phyloP scores from a whole-genome alignment of 495 filamentous ascomycete genomes.

The Aspergillus incahuasiensis region DNA sequence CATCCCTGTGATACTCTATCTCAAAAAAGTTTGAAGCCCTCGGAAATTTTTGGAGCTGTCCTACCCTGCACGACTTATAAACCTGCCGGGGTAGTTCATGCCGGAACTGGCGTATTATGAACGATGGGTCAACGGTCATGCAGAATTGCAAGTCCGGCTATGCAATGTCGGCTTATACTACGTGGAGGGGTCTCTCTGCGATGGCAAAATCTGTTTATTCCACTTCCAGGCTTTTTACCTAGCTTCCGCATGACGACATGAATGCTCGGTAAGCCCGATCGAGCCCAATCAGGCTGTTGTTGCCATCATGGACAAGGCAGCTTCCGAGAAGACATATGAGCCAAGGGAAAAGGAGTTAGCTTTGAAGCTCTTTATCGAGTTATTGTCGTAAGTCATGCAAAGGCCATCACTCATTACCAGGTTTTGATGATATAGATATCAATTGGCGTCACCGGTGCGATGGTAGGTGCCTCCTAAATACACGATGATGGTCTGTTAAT shows the following conservation, averaged over 20 bases:
- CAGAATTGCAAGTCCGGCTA: neutral
- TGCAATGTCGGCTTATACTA: neutral
- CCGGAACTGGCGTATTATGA: neutral
- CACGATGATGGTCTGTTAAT: too few relatives aligned
- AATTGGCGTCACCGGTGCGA: slow-evolving; percentile 96
- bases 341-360: slow-evolving; percentile 9
- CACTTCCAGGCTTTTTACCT: neutral
- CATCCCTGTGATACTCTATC: neutral
- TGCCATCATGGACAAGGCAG: neutral
- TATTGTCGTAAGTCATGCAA: slow-evolving; percentile 20
- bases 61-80: neutral
- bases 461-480: slow-evolving; percentile 46
- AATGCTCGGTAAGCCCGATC: neutral
- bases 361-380: slow-evolving; percentile 21
- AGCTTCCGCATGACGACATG: neutral
- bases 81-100: neutral
- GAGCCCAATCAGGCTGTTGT: neutral
- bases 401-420: neutral
- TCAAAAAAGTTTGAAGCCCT: neutral
- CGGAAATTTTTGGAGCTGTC: slow-evolving; percentile 5
- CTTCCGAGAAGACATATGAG: neutral
- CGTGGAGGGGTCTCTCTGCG: neutral
- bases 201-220: neutral
- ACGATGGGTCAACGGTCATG: neutral
- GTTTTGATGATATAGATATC: slow-evolving; percentile 51